Base-by-base conservation (phyloP, 768 basidiomycete species). In the Suillus subalutaceus region DNA sequence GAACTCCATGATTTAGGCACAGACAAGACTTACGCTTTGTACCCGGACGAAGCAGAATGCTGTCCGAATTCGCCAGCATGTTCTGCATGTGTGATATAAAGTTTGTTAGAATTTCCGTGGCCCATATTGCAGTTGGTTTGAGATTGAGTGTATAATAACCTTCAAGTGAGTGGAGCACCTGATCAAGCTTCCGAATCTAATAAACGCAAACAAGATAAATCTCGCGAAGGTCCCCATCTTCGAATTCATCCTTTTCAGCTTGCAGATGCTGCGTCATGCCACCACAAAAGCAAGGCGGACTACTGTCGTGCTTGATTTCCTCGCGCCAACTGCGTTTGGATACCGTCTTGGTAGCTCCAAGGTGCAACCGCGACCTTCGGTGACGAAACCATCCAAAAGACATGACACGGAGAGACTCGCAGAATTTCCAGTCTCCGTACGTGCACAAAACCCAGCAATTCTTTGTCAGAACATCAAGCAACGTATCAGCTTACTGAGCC, bases 51-150 rank as follows among this genome's bases (percentile, higher is more conserved):
- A 30, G 92, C 84, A 0, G 93, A 91, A 77, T 96, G 93, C 52
- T 90, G 89, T 41, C 93, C 93, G 73, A 90, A 84, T 50, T 86
- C 80, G 52, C 93, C 93, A 8, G 91, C 83, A 73, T 95, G 94
- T 74, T 96, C 93, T 30, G 91, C 89, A 74, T 95, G 93, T 4
- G 93, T 96, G 74, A 96, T 91, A 75, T 95, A 95, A 37, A 95
- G 79, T 77, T 94, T 94, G 83, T 87, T 82, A 40, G 90, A 91
- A 73, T 92, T 93, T 75, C 93, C 93, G 81, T 94, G 92, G 60
- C 93, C 91, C 91, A 93, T 93, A 40, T 60, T 23, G 26, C 38
- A 23, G 57, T 58, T 40, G 58, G 23, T 26, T 23, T 41, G 38
- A 18, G 23, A 40, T 4, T 15, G 15, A 38, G 30, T 13, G 30